Evolutionary conservation across 1,284 basidiomycete genomes (phyloP), one percentile per base, ranked within the genome.

Genomic region (Ustilago nuda): DNA sequence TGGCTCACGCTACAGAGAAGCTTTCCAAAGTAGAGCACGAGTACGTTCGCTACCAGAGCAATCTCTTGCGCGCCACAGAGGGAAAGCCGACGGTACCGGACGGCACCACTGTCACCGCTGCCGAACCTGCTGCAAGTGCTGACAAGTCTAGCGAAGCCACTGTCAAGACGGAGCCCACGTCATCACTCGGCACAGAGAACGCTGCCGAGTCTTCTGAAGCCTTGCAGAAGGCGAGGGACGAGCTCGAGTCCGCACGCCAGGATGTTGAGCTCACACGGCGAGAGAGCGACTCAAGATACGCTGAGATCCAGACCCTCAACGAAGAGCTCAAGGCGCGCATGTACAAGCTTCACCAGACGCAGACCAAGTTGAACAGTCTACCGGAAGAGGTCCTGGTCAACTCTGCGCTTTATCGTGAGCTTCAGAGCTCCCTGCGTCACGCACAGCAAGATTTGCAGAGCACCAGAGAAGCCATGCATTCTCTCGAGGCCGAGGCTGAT

Each of bases 401-500:
- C 53, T 72, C 74, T 12, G 69, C 70, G 0, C 45, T 67, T 8
- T 76, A 72, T 37, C 66, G 62, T 30, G 74, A 76, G 41, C 63
- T 76, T 8, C 66, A 72, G 39, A n/a, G 50, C 0, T 51, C 56
- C 8, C 60, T 72, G 39, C 60, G 61, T 43, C 54, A 70, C 19
- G 57, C 59, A 19, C 69, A 76, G n/a, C 41, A 60, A 7, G 74
- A 72, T 50, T 12, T 70, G 46, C 58, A 58, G 36, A n/a, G 33
- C 48, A 55, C 48, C 30, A 62, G 48, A 39, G 70, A 72, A 32
- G 36, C 63, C 8, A 55, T 66, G 56, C 66, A 66, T 4, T 35
- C 59, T 4, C 69, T 81, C 33, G 77, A 80, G 57, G 46, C 52
- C 7, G 84, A 85, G 56, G 82, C 82, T 15, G 63, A 41, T 4